These are phyloP conservation scores for Leccinum subtestaceum DNA, from an alignment of 768 basidiomycete species.

Conservation along the genomic window DNA sequence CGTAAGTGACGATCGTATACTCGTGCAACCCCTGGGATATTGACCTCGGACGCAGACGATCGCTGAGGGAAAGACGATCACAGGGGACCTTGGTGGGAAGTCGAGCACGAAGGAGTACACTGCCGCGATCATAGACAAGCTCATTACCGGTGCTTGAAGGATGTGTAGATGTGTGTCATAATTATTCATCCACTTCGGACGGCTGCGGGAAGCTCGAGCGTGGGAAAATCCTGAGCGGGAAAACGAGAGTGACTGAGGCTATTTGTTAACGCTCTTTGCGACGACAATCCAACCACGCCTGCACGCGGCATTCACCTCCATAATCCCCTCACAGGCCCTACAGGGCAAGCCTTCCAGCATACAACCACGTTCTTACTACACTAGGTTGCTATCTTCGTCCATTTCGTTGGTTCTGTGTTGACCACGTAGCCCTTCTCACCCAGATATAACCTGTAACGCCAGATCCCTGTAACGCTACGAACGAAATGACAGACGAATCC, in stretches of 20 bases:
- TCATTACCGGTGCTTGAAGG: constrained; percentile 34
- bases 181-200: constrained; percentile 7
- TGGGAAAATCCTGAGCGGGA: constrained; percentile 25
- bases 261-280: constrained; percentile 26
- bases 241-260: constrained; percentile 11
- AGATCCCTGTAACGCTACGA: constrained; percentile 56
- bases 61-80: constrained; percentile 93
- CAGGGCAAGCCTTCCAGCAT: constrained; percentile 77
- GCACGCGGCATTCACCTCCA: constrained; percentile 53
- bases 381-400: constrained; percentile 37
- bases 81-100: constrained; percentile 94
- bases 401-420: constrained; percentile 12
- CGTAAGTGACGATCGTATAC: constrained; percentile 47
- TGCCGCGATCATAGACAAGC: constrained; percentile 76
- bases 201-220: constrained; percentile 17
- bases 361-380: constrained; percentile 39
- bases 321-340: constrained; percentile 77
- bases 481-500: constrained; percentile 85
- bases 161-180: constrained; percentile 17
- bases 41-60: constrained; percentile 64
- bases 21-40: background rate
- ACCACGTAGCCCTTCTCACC: constrained; percentile 32
- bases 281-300: constrained; percentile 50
- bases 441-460: constrained; percentile 38
- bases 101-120: constrained; percentile 89